phyloP scores from a whole-genome alignment of 495 filamentous ascomycete species.

The Hyaloscypha bicolor region DNA sequence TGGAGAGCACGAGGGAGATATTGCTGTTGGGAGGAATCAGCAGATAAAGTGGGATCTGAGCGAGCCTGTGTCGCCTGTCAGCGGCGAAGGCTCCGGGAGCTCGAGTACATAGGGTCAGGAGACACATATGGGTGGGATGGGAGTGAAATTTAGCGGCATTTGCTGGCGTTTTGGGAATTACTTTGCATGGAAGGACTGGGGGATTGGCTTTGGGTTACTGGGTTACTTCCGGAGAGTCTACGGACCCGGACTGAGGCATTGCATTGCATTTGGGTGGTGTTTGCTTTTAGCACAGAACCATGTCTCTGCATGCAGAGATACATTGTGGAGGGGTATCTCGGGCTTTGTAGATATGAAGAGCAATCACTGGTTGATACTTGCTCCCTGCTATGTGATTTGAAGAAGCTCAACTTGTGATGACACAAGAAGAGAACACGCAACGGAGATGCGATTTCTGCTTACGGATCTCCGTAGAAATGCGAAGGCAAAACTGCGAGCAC shows the following conservation, averaged over 20 bases:
- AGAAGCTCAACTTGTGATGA: too few species aligned
- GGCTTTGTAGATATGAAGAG: too few species aligned
- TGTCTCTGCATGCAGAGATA: too few species aligned
- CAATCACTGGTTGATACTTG: too few species aligned
- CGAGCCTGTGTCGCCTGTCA: background rate
- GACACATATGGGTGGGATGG: background rate
- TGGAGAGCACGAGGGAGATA: background rate
- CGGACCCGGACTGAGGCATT: constrained; percentile 25
- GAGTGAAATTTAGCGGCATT: constrained; percentile 10
- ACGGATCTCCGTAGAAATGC: too few species aligned
- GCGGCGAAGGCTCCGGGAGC: background rate
- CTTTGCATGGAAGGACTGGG: too few species aligned
- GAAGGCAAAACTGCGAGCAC: too few species aligned
- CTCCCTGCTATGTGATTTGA: too few species aligned
- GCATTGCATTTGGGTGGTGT: constrained; percentile 13
- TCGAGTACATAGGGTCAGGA: background rate
- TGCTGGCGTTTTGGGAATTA: too few species aligned
- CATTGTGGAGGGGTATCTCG: too few species aligned
- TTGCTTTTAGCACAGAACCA: background rate
- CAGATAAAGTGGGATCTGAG: constrained; percentile 1
- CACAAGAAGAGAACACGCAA: too few species aligned
- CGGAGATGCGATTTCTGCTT: too few species aligned
- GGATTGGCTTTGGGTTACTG: background rate
- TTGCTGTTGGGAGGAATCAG: background rate
- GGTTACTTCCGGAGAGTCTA: constrained; percentile 25